Percentiles rank a stretch among this genome's conserved stretches.
phyloP scores from a whole-genome alignment of 1,284 basidiomycete species.

The Tremellales sp. region DNA sequence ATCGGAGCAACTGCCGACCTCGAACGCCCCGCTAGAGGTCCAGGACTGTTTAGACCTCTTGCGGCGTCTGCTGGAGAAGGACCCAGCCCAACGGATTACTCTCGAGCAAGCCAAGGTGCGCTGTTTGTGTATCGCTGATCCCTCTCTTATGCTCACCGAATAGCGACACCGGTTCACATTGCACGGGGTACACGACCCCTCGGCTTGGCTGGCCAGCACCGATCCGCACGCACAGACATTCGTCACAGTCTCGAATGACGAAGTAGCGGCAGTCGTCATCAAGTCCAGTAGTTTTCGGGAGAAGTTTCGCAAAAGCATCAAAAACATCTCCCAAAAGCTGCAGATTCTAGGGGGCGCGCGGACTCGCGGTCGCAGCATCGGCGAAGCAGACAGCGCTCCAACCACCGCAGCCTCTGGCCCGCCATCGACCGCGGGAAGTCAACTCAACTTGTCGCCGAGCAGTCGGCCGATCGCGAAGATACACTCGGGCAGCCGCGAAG shows the following conservation, averaged over 20 bases:
- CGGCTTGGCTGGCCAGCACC: slow-evolving; percentile 75
- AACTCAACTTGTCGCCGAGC: slow-evolving; percentile 8
- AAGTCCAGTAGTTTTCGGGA: slow-evolving; percentile 36
- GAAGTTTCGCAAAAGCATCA: slow-evolving; percentile 35
- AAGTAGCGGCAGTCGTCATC: slow-evolving; percentile 69
- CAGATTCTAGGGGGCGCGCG: slow-evolving; percentile 28
- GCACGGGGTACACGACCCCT: slow-evolving; percentile 64
- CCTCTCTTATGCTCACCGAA: slow-evolving; percentile 9
- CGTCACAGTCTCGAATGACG: slow-evolving; percentile 70
- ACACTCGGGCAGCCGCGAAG: slow-evolving; percentile 5
- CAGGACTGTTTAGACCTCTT: slow-evolving; percentile 67
- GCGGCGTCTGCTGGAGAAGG: slow-evolving; percentile 75
- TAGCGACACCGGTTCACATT: slow-evolving; percentile 68
- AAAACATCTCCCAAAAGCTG: slow-evolving; percentile 30
- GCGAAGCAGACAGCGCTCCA: slow-evolving; percentile 14
- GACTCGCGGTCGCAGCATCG: slow-evolving; percentile 32
- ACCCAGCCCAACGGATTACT: slow-evolving; percentile 70
- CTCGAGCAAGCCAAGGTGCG: slow-evolving; percentile 81
- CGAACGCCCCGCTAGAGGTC: slow-evolving; percentile 53
- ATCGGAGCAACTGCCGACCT: slow-evolving; percentile 61
- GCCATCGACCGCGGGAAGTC: slow-evolving; percentile 12
- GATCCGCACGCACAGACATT: slow-evolving; percentile 59
- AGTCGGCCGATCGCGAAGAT: slow-evolving; percentile 7
- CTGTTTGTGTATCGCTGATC: slow-evolving; percentile 2
- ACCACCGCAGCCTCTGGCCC: slow-evolving; percentile 5